Percentiles rank a stretch among this genome's conserved stretches.
Conservation (phyloP, 345 rosid species). For the Tarenaya hassleriana region DNA sequence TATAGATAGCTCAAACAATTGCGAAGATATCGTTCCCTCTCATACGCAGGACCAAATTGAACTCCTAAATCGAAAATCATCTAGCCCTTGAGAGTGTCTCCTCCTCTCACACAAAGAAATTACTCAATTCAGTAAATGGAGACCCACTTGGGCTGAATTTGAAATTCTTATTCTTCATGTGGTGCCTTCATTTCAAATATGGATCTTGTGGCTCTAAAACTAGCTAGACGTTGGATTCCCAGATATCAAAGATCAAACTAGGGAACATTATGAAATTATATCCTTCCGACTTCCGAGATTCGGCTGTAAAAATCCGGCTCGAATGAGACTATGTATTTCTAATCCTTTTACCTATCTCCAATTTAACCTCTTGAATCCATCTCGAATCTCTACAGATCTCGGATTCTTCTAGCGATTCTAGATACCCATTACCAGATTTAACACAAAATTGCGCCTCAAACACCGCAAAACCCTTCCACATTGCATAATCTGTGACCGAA, state of each 20-base stretch:
- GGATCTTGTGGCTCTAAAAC: background rate
- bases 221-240: background rate
- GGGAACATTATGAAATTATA: too few relatives aligned
- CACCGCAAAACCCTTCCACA: conserved; percentile 24
- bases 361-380: background rate
- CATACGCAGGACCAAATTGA: conserved; percentile 1
- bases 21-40: background rate
- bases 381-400: conserved; percentile 27
- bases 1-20: too few relatives aligned
- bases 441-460: conserved; percentile 10
- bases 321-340: background rate
- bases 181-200: background rate
- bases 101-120: background rate
- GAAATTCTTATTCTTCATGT: background rate
- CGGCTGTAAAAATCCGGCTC: background rate
- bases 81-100: background rate
- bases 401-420: conserved; percentile 15
- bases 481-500: conserved; percentile 21
- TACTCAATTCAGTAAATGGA: background rate
- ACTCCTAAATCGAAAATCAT: background rate
- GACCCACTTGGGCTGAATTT: background rate
- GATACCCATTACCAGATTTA: conserved; percentile 9
- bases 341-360: conserved; percentile 3
- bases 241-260: background rate
- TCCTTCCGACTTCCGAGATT: too few relatives aligned